Conservation (phyloP, 768 basidiomycete species). For the Kwoniella heveanensis region DNA sequence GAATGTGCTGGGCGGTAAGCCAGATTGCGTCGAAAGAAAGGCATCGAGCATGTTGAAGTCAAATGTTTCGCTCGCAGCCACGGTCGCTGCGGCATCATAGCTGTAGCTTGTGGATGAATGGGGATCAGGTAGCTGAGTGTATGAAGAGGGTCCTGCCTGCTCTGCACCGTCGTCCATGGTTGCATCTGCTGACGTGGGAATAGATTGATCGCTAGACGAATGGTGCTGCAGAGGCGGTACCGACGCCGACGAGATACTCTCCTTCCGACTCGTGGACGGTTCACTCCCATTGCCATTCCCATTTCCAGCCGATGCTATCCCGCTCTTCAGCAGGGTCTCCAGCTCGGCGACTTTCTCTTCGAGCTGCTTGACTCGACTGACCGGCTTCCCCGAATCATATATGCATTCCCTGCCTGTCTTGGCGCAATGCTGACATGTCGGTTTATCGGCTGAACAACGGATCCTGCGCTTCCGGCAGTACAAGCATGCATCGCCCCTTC, state of each 20-base stretch:
- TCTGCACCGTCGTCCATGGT: not conserved
- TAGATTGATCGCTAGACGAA: constrained; percentile 16
- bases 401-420: constrained; percentile 44
- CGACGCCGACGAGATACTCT: constrained; percentile 4
- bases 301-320: not conserved
- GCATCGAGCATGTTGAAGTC: constrained; percentile 27
- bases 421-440: constrained; percentile 41
- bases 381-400: constrained; percentile 48
- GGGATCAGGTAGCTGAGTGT: not conserved
- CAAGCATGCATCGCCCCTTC: constrained; percentile 48
- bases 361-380: constrained; percentile 47
- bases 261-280: not conserved
- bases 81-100: not conserved
- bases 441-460: constrained; percentile 42
- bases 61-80: not conserved
- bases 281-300: not conserved
- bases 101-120: constrained; percentile 5
- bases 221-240: constrained; percentile 15
- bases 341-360: constrained; percentile 50
- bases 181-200: not conserved
- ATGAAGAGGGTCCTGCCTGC: not conserved
- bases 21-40: constrained; percentile 2
- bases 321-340: constrained; percentile 27
- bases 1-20: constrained; percentile 7
- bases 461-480: constrained; percentile 49